Evolutionary conservation across 805 yeast genomes (phyloP), one percentile per base, ranked within the genome.

Genomic region (Kodamaea kaohsiungensis): DNA sequence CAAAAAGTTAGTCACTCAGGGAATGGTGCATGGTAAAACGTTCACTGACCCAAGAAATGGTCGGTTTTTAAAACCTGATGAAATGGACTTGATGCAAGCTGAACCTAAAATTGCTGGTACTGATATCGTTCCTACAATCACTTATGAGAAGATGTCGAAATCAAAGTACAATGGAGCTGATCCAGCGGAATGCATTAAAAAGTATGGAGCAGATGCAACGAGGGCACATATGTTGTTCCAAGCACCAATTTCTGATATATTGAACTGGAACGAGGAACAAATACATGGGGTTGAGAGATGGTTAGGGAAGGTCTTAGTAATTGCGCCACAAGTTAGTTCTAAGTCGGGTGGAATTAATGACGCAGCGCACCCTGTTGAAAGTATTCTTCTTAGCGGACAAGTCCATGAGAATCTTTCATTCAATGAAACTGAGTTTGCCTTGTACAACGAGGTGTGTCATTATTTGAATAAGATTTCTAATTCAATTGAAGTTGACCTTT

Each of bases 21-120:
- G 99, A 15, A 95, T 95, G 99, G 99, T 95, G 2, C 97, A 93
- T 57, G 98, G 98, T 2, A 85, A 83, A 64, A 95, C 99, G 0
- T 89, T 67, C 61, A 74, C 77, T 7, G 87, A 92, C 59, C 95
- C 97, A 2, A 70, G 67, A 0, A 86, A 80, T 30, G 95, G 93
- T 0, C 72, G 85, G 53, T 93, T 88, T 67, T 73, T 95, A 59
- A 89, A 84, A 61, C 93, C 96, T 0, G 85, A 86, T 1, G 98
- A 95, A 61, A 66, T 89, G 10, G 86, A 81, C 40, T 42, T 68
- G 2, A 53, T 73, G 0, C 72, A 75, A 50, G 69, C 79, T 0
- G 61, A 59, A 1, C 86, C 87, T 1, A 60, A 68, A 3, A 76
- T 88, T 7, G 77, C 64, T 33, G 77, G 68, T 0, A 76, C 87